These are phyloP conservation scores for Saccharomycopsis crataegensis DNA, from an alignment of 1,139 yeast genomes.

Conservation along the genomic window DNA sequence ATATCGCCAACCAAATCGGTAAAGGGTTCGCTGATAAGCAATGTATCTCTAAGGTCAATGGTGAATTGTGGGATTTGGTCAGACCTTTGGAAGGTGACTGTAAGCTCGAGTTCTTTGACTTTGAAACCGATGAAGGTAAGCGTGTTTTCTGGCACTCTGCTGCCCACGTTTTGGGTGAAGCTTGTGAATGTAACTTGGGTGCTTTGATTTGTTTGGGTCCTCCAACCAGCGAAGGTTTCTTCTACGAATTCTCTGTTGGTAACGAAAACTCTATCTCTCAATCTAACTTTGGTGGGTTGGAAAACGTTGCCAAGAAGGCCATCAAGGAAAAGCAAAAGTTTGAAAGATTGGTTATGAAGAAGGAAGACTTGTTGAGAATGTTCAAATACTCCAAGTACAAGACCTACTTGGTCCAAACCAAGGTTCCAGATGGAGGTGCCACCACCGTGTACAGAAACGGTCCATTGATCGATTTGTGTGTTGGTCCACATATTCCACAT, in stretches of 20 bases:
- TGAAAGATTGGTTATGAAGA: constrained; percentile 86
- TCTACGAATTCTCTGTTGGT: constrained; percentile 93
- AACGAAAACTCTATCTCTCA: constrained; percentile 72
- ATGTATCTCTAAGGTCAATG: constrained; percentile 86
- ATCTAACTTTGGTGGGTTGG: constrained; percentile 77
- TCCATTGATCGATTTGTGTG: constrained; percentile 92
- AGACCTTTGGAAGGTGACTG: constrained; percentile 82
- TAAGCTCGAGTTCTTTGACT: constrained; percentile 67
- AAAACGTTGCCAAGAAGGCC: constrained; percentile 81
- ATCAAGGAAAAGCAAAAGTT: constrained; percentile 95
- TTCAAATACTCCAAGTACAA: constrained; percentile 94
- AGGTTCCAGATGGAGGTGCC: constrained; percentile 93
- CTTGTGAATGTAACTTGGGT: constrained; percentile 93
- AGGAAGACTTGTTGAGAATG: constrained; percentile 88
- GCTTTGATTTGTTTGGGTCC: constrained; percentile 93
- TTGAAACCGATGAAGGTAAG: constrained; percentile 83
- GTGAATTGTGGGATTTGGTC: constrained; percentile 89
- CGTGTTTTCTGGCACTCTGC: constrained; percentile 98
- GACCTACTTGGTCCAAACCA: constrained; percentile 76
- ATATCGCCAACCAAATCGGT: constrained; percentile 77
- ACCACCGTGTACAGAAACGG: constrained; percentile 98
- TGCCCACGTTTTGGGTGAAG: constrained; percentile 97
- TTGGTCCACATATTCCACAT: constrained; percentile 98
- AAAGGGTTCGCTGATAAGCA: constrained; percentile 84
- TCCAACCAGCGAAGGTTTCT: constrained; percentile 96